phyloP scores from a whole-genome alignment of 306 rosid species.

The Prosopis cineraria region DNA sequence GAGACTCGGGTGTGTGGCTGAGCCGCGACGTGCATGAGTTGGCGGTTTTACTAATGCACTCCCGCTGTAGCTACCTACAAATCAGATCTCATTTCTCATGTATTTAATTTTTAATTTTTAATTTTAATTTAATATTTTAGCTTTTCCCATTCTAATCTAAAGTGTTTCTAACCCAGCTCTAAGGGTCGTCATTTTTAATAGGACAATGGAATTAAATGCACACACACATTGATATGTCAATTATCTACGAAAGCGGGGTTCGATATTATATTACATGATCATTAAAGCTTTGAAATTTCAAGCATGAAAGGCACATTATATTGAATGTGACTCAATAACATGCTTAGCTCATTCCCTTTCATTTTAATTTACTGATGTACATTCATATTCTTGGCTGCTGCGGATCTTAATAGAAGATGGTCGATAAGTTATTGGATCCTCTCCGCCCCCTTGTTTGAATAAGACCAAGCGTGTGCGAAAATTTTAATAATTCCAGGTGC shows the following conservation, averaged over 20 bases:
- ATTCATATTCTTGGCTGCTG: too few relatives aligned
- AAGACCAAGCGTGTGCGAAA: background rate
- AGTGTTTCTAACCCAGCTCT: background rate
- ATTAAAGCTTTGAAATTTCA: background rate
- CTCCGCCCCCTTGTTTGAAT: background rate
- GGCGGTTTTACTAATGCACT: slow-evolving; percentile 39
- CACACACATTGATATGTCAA: too few relatives aligned
- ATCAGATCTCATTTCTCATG: background rate
- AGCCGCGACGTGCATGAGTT: slow-evolving; percentile 31
- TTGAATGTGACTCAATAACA: background rate
- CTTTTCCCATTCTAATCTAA: background rate
- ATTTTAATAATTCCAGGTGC: too few relatives aligned
- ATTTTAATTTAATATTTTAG: background rate
- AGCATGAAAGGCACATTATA: background rate
- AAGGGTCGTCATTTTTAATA: background rate
- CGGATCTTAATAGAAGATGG: background rate
- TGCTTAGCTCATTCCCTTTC: background rate
- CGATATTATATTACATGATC: background rate
- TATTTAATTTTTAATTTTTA: background rate
- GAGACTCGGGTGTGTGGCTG: slow-evolving; percentile 9
- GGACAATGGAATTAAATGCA: background rate
- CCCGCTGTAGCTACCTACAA: background rate
- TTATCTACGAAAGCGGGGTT: background rate
- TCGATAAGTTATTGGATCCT: background rate
- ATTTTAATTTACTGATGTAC: background rate